Evolutionary conservation across 2,329 filamentous ascomycete species (phyloP).

Genomic region (Cytospora mali): DNA sequence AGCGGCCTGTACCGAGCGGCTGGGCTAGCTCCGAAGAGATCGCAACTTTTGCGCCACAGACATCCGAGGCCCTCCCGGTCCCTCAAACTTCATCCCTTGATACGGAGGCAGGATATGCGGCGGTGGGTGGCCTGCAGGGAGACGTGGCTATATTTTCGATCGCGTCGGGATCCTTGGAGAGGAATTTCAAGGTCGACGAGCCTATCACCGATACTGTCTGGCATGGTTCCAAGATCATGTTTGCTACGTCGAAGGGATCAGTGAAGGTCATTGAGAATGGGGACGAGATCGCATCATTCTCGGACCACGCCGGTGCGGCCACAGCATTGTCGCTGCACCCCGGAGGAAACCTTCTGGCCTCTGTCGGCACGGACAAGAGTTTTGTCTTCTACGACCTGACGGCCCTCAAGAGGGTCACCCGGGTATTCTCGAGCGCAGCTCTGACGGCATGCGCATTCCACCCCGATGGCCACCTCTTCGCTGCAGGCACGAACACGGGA

Average conservation of each 20-base stretch:
- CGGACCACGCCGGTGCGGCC: constrained; percentile 80
- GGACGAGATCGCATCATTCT: constrained; percentile 67
- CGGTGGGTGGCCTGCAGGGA: constrained; percentile 76
- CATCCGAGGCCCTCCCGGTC: constrained; percentile 51
- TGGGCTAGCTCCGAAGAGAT: constrained; percentile 82
- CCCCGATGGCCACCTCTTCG: constrained; percentile 93
- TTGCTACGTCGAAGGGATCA: constrained; percentile 74
- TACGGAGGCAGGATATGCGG: constrained; percentile 63
- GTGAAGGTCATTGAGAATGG: constrained; percentile 81
- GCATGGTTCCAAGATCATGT: constrained; percentile 68
- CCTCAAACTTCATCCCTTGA: constrained; percentile 53
- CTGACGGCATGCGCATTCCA: constrained; percentile 84
- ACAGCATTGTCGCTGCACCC: constrained; percentile 82
- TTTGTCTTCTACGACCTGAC: constrained; percentile 85
- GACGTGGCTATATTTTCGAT: constrained; percentile 76
- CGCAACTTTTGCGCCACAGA: constrained; percentile 47
- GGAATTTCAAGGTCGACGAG: constrained; percentile 66
- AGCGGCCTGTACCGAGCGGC: constrained; percentile 79
- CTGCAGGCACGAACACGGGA: constrained; percentile 76
- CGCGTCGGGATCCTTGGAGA: constrained; percentile 66
- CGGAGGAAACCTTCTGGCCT: constrained; percentile 79
- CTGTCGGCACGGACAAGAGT: constrained; percentile 88
- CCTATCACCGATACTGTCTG: constrained; percentile 68
- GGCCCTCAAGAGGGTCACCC: constrained; percentile 68
- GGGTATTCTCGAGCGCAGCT: constrained; percentile 76